phyloP scores from a whole-genome alignment of 192 early-diverging fungal genomes.

The Backusella morwellensis region DNA sequence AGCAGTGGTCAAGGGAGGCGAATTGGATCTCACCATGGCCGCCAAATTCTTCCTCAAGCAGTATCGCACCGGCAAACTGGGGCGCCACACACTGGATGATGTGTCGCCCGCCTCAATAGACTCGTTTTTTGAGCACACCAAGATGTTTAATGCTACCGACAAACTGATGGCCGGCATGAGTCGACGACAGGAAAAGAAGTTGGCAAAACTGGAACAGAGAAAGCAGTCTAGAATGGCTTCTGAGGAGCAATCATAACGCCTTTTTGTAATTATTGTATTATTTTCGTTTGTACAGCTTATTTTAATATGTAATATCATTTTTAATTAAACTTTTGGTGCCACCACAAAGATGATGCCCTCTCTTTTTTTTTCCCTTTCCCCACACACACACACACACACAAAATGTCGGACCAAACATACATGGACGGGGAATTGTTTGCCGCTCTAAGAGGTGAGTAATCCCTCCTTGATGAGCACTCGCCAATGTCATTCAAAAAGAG shows the following conservation, averaged over 20 bases:
- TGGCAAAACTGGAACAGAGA: constrained; percentile 43
- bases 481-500: too few species aligned
- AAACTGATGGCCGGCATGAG: constrained; percentile 19
- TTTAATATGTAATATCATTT: too few species aligned
- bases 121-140: constrained; percentile 42
- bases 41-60: constrained; percentile 70
- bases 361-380: too few species aligned
- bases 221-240: constrained; percentile 21
- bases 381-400: too few species aligned
- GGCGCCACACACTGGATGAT: constrained; percentile 82
- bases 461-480: too few species aligned
- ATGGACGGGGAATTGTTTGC: too few species aligned
- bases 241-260: not conserved
- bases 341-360: too few species aligned
- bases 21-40: constrained; percentile 63
- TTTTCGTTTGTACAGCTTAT: not conserved
- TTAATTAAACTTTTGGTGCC: too few species aligned
- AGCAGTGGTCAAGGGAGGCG: constrained; percentile 62
- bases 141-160: not conserved
- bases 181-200: constrained; percentile 48
- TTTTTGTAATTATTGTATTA: too few species aligned
- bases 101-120: constrained; percentile 49
- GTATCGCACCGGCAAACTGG: constrained; percentile 84
- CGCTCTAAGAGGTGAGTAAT: too few species aligned
- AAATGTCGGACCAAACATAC: too few species aligned